Conservation (phyloP, 805 yeast genomes). For the Candida multigemmis region DNA sequence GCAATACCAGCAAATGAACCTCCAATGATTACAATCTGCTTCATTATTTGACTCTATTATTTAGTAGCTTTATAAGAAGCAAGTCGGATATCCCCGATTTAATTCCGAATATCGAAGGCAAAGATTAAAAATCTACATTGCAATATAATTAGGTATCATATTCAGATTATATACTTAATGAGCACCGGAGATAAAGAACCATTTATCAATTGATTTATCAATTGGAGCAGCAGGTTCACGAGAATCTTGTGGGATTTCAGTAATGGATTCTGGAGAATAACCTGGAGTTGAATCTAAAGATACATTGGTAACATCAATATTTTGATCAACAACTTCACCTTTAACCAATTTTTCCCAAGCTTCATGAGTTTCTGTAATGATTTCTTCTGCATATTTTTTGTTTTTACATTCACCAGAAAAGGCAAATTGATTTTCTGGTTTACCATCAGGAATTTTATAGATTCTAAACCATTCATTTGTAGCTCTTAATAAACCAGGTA, state of each 20-base stretch:
- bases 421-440: constrained; percentile 67
- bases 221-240: constrained; percentile 84
- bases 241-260: constrained; percentile 60
- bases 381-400: constrained; percentile 47
- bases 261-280: constrained; percentile 33
- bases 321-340: constrained; percentile 36
- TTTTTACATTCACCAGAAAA: constrained; percentile 60
- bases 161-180: no score
- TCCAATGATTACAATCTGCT: constrained; percentile 22
- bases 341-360: constrained; percentile 59
- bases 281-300: constrained; percentile 52
- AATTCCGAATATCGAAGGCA: neutral
- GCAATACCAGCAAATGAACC: constrained; percentile 20
- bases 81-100: neutral
- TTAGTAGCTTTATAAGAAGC: neutral
- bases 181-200: constrained; percentile 95
- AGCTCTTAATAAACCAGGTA: constrained; percentile 65
- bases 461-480: constrained; percentile 75
- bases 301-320: constrained; percentile 68
- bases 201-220: constrained; percentile 93
- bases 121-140: neutral
- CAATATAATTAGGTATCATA: neutral
- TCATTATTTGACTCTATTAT: neutral
- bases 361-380: constrained; percentile 54
- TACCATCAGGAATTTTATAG: constrained; percentile 78